Percentiles rank a stretch among this genome's conserved stretches.
Evolutionary conservation across 768 basidiomycete species (phyloP).

Genomic region (Rhizopogon vulgaris): DNA sequence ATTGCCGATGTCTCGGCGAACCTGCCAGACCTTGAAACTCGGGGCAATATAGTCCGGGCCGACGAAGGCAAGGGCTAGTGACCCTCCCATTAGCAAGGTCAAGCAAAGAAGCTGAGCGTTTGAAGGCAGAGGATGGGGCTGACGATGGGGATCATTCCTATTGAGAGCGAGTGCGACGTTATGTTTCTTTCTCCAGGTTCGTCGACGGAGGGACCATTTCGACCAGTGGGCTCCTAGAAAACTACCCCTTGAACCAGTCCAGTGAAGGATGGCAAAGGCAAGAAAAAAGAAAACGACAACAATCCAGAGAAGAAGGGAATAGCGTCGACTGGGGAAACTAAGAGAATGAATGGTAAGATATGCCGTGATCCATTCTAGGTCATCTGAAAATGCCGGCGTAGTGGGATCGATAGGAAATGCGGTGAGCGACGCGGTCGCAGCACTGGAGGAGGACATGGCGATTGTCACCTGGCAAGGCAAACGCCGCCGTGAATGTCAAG

Average conservation of each 20-base stretch:
- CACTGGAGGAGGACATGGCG: constrained; percentile 1
- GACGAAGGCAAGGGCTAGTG: constrained; percentile 43
- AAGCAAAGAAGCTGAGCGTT: constrained; percentile 57
- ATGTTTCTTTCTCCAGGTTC: constrained; percentile 51
- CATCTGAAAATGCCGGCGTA: constrained; percentile 37
- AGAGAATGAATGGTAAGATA: constrained; percentile 55
- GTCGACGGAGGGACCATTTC: constrained; percentile 51
- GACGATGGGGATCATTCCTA: constrained; percentile 29
- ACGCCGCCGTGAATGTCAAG: neutral
- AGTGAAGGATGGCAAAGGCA: constrained; percentile 35
- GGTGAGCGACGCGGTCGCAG: constrained; percentile 2
- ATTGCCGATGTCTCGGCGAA: constrained; percentile 14
- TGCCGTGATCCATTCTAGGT: constrained; percentile 46
- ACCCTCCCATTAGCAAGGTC: constrained; percentile 34
- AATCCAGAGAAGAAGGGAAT: constrained; percentile 59
- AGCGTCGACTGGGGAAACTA: constrained; percentile 44
- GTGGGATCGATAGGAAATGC: constrained; percentile 30
- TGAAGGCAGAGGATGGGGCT: constrained; percentile 48
- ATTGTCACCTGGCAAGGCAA: too few relatives aligned
- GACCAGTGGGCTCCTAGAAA: constrained; percentile 47
- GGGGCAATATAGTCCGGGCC: constrained; percentile 69
- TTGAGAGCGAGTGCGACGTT: constrained; percentile 28
- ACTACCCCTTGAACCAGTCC: constrained; percentile 35
- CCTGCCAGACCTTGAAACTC: constrained; percentile 37
- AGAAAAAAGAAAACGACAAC: constrained; percentile 37